Conservation (phyloP, 768 basidiomycete species). For the Botryobasidium botryosum region DNA sequence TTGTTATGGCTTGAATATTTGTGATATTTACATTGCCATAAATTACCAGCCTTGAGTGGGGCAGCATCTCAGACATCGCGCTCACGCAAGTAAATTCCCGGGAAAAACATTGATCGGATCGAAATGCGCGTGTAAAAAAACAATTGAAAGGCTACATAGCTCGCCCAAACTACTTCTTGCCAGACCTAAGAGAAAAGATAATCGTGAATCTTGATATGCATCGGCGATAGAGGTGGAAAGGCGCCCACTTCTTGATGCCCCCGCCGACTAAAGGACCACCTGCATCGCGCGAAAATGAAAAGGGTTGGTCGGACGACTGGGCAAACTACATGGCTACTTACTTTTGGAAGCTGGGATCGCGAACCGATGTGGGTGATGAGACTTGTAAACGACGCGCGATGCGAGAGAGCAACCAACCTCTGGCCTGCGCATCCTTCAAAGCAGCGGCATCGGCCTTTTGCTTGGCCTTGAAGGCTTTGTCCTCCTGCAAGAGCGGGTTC, state of each 20-base stretch:
- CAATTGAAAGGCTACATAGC: too few species aligned
- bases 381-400: background rate
- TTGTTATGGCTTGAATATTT: too few species aligned
- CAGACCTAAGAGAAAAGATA: too few species aligned
- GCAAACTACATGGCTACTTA: conserved; percentile 16
- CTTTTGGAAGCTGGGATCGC: conserved; percentile 34
- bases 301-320: conserved; percentile 3
- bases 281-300: conserved; percentile 16
- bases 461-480: conserved; percentile 54
- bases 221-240: background rate
- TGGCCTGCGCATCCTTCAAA: conserved; percentile 52
- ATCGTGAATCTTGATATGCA: background rate
- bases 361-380: background rate
- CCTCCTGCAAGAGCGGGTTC: conserved; percentile 34
- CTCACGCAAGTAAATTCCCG: too few species aligned
- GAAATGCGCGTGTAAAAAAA: too few species aligned
- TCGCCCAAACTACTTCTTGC: too few species aligned
- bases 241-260: conserved; percentile 75
- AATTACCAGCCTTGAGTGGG: too few species aligned
- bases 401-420: conserved; percentile 31
- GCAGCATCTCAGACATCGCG: too few species aligned
- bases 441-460: conserved; percentile 61
- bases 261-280: conserved; percentile 47
- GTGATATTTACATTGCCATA: too few species aligned
- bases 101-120: too few species aligned